These are phyloP conservation scores for Sporothrix inflata DNA, from an alignment of 2,329 filamentous ascomycete species.

Conservation along the genomic window DNA sequence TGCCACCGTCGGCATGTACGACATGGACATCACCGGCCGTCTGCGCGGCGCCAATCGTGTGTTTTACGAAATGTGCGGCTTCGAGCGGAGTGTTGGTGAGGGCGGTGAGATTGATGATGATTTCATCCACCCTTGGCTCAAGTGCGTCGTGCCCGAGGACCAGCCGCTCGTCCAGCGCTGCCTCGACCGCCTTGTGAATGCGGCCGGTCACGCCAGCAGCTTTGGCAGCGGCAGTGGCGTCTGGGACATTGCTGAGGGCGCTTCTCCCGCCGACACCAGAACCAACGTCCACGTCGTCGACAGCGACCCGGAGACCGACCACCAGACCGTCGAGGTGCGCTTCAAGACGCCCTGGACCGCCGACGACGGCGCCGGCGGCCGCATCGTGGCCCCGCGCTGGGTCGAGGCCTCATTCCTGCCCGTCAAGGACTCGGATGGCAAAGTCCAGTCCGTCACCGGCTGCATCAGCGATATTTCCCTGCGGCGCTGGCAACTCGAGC, in stretches of 20 bases:
- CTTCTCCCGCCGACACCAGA: neutral
- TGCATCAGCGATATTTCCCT: slow-evolving; percentile 54
- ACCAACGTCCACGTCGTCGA: neutral
- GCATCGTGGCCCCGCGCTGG: slow-evolving; percentile 51
- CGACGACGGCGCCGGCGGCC: slow-evolving; percentile 50
- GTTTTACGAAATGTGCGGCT: slow-evolving; percentile 57
- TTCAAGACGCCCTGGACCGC: slow-evolving; percentile 52
- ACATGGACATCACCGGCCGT: slow-evolving; percentile 55
- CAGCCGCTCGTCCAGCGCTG: slow-evolving; percentile 46
- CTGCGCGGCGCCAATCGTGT: slow-evolving; percentile 56
- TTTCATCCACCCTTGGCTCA: slow-evolving; percentile 50
- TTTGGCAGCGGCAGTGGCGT: neutral
- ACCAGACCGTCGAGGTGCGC: slow-evolving; percentile 50
- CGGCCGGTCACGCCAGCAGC: neutral
- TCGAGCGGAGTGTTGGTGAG: slow-evolving; percentile 48
- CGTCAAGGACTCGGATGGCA: slow-evolving; percentile 51
- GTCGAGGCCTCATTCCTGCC: slow-evolving; percentile 56
- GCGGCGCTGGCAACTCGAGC: slow-evolving; percentile 56
- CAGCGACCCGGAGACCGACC: slow-evolving; percentile 2
- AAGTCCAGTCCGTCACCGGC: slow-evolving; percentile 53
- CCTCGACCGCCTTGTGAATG: slow-evolving; percentile 44
- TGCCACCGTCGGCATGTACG: slow-evolving; percentile 59
- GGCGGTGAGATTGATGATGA: slow-evolving; percentile 36
- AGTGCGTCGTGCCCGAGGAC: slow-evolving; percentile 52
- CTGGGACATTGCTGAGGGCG: slow-evolving; percentile 7